Percentiles rank a stretch among this genome's conserved stretches.
Conservation (phyloP, 441 rosid species). For the Populus hybrid region DNA sequence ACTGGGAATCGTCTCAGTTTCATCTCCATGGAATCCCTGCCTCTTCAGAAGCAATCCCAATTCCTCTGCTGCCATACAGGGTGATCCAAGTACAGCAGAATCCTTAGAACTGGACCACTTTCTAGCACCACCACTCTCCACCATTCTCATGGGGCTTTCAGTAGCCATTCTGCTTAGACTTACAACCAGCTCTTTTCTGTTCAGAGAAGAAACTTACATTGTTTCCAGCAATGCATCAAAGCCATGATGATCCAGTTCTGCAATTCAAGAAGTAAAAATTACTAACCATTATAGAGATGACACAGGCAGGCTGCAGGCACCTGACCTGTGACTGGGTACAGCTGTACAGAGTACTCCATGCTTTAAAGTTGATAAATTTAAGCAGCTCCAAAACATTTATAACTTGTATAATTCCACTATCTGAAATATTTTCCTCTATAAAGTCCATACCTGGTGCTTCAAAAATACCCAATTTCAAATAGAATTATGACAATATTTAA, state of each 20-base stretch:
- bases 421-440: background rate
- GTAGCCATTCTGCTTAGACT: constrained; percentile 60
- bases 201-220: constrained; percentile 15
- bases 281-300: background rate
- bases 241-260: constrained; percentile 12
- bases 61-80: constrained; percentile 30
- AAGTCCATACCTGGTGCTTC: background rate
- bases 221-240: constrained; percentile 9
- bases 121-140: constrained; percentile 56
- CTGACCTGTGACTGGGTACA: background rate
- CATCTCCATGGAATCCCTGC: constrained; percentile 28
- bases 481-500: background rate
- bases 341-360: background rate
- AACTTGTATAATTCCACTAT: background rate
- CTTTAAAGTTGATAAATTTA: background rate
- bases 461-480: background rate
- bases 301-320: background rate
- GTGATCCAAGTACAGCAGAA: constrained; percentile 22
- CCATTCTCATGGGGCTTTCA: constrained; percentile 55
- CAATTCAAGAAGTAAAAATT: constrained; percentile 22
- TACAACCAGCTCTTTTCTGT: constrained; percentile 24
- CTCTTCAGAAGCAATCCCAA: constrained; percentile 26
- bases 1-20: constrained; percentile 35
- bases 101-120: constrained; percentile 45
- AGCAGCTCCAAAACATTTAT: background rate